Conservation (phyloP, 768 basidiomycete genomes). For the Suillus sp. region DNA sequence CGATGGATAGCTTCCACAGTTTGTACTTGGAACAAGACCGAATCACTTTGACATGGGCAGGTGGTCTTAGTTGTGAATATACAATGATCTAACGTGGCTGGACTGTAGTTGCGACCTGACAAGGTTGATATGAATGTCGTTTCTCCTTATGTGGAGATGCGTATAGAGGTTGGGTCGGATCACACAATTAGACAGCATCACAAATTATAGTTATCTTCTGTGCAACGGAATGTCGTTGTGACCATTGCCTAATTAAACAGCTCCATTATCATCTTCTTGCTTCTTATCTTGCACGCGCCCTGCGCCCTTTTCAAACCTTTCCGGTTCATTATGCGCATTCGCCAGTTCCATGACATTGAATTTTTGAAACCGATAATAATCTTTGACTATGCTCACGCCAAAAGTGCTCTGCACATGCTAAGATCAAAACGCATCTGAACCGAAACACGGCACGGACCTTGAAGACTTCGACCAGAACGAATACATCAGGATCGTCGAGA, state of each 20-base stretch:
- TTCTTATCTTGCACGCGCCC: constrained; percentile 35
- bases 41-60: not conserved
- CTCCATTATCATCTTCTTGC: not conserved
- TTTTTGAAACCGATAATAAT: constrained; percentile 71
- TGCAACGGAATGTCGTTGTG: not conserved
- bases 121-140: not conserved
- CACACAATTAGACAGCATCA: not conserved
- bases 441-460: constrained; percentile 54
- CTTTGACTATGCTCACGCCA: constrained; percentile 71
- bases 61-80: not conserved
- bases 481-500: constrained; percentile 66
- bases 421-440: not conserved
- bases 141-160: not conserved
- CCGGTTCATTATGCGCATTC: constrained; percentile 44
- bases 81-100: not conserved
- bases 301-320: constrained; percentile 33
- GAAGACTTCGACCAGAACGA: constrained; percentile 81
- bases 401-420: constrained; percentile 60
- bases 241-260: not conserved
- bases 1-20: no score
- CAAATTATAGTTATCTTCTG: not conserved
- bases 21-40: not conserved
- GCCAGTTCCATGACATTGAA: constrained; percentile 82
- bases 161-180: not conserved
- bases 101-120: not conserved